These are phyloP conservation scores for Blastobotrys malaysiensis DNA, from an alignment of 1,139 yeast species.

Conservation along the genomic window DNA sequence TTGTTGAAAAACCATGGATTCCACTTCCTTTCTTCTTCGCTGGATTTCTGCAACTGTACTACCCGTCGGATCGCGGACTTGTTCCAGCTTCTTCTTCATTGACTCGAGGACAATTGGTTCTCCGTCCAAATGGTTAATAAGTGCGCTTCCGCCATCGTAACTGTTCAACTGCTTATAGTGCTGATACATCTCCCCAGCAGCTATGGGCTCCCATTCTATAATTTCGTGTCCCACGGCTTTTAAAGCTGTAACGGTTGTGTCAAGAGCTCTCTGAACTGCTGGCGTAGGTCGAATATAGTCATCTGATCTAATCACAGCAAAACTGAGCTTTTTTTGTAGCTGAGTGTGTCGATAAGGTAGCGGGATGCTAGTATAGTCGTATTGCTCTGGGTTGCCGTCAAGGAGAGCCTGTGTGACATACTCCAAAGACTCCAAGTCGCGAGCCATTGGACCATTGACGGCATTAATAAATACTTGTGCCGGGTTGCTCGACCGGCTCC, in stretches of 20 bases:
- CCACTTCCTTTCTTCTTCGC: constrained; percentile 4
- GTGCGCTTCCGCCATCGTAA: constrained; percentile 20
- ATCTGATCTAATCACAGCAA: constrained; percentile 32
- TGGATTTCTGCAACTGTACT: constrained; percentile 17
- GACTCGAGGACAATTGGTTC: constrained; percentile 13
- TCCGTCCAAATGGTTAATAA: constrained; percentile 17
- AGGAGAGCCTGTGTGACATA: constrained; percentile 49
- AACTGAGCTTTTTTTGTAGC: constrained; percentile 26
- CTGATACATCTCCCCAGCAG: constrained; percentile 10
- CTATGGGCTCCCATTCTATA: constrained; percentile 39
- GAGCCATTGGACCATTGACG: constrained; percentile 45
- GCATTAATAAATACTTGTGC: constrained; percentile 42
- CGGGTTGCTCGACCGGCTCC: constrained; percentile 30
- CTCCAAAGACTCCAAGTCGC: constrained; percentile 52
- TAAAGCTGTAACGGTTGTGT: constrained; percentile 27
- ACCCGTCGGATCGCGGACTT: constrained; percentile 12
- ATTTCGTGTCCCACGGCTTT: constrained; percentile 37
- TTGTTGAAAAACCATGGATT: constrained; percentile 4
- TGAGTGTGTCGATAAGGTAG: constrained; percentile 41
- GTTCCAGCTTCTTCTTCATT: constrained; percentile 10
- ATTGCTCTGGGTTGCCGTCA: constrained; percentile 50
- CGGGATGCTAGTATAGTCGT: constrained; percentile 46
- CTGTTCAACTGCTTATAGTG: constrained; percentile 10
- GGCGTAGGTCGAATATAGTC: constrained; percentile 37
- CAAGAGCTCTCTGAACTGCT: constrained; percentile 39